Base-by-base conservation (phyloP, 2,329 filamentous ascomycete genomes). In the Clarireedia monteithiana region DNA sequence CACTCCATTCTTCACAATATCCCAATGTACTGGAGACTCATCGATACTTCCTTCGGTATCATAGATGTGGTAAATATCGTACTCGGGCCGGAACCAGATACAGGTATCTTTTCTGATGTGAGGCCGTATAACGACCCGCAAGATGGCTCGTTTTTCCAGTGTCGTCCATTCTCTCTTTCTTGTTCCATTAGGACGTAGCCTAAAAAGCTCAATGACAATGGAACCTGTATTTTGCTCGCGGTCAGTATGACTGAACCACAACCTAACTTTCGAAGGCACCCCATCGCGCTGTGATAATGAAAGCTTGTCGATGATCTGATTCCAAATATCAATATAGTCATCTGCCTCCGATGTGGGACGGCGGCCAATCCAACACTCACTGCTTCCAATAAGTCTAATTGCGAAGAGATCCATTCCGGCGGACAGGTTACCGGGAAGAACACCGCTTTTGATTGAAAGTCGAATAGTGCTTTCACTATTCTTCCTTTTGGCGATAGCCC, bases 61-160 rank as follows among this genome's bases (percentile, higher is more conserved):
- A n/a, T 39, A n/a, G 17, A 63, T 15, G 0, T 34, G 44, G 34
- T 61, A 57, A 17, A 34, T 15, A 7, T 50, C 30, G 50, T 56
- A 62, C 23, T 61, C 58, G 2, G 61, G 61, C 24, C 59, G 58
- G 24, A 63, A 61, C 59, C 61, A 64, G 4, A 63, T 46, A 24
- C 55, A 56, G 15, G 48, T 39, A 7, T 15, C 34, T 24, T 50
- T 30, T 12, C 7, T 2, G 4, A 44, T 17, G 6, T 23, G 45
- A 20, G 23, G 50, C 30, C 20, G 1, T 20, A 53, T 46, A 45
- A 55, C 39, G 0, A 15, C n/a, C 36, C 10, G 48, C 5, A 59
- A 23, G 15, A 17, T 24, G 6, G 20, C 3, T 15, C 44, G 39
- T 51, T 48, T 49, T 36, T 39, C 14, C 4, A 45, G 20, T n/a